Conservation (phyloP, 169 alveolate species). For the Plasmodium vinckei region DNA sequence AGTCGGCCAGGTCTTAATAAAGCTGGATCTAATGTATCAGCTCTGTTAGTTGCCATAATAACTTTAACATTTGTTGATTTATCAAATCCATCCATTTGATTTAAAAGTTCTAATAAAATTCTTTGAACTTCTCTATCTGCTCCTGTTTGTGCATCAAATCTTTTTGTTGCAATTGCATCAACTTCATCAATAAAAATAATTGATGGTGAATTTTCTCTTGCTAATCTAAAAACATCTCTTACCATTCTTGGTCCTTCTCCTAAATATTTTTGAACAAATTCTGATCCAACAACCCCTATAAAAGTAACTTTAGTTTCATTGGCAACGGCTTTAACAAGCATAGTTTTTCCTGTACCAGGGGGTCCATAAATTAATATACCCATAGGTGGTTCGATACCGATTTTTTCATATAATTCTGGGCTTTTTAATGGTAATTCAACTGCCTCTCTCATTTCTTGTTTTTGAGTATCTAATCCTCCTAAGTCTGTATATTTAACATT, state of each 20-base stretch:
- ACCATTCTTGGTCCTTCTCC: conserved; percentile 99
- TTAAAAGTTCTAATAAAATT: conserved; percentile 95
- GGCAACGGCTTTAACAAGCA: conserved; percentile 99
- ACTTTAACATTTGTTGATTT: conserved; percentile 96
- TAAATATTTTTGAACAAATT: conserved; percentile 98
- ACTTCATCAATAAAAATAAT: conserved; percentile 99
- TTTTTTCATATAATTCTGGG: conserved; percentile 98
- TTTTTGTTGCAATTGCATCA: conserved; percentile 98
- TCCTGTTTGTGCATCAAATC: conserved; percentile 98
- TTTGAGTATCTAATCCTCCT: conserved; percentile 98
- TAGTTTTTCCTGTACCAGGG: conserved; percentile 99
- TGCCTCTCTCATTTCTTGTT: conserved; percentile 99
- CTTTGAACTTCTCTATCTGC: conserved; percentile 99
- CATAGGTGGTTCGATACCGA: conserved; percentile 99
- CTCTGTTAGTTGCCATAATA: conserved; percentile 99
- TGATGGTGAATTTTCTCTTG: conserved; percentile 97
- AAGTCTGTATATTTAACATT: conserved; percentile 99
- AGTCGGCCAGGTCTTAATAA: conserved; percentile 98
- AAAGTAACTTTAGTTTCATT: conserved; percentile 97
- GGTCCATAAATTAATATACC: conserved; percentile 99
- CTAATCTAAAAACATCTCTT: conserved; percentile 98
- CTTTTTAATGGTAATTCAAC: conserved; percentile 99
- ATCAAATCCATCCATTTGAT: conserved; percentile 99
- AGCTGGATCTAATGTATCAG: conserved; percentile 99
- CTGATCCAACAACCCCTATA: conserved; percentile 98